Evolutionary conservation across 805 yeast species (phyloP), one percentile per base, ranked within the genome.

Genomic region (Candida vaughaniae): DNA sequence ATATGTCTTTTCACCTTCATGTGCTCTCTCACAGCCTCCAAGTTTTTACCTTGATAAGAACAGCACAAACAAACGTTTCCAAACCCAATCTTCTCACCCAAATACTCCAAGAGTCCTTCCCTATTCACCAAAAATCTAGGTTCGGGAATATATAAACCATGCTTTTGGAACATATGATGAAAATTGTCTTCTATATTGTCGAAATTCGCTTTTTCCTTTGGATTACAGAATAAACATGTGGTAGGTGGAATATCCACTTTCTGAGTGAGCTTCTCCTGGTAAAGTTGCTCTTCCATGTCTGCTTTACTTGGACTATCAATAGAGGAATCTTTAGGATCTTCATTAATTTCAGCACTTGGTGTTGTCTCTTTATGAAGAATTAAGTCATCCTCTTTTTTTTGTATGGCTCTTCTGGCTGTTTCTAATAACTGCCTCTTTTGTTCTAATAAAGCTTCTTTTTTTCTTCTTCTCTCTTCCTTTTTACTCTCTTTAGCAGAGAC

Each of bases 121-220:
- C 77, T 64, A 56, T 90, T 87, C 0, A 62, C 66, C 32, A 93
- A 68, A 51, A 77, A 89, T 11, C 77, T 71, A 43, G 71, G 66
- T 58, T 93, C 97, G 1, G 99, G 99, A 5, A 93, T 73, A 44
- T 83, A 93, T 29, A 93, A 69, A 1, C 98, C 98, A 59, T 85
- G 96, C 25, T 60, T 66, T 41, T 71, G 72, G 52, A 77, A 80
- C 95, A 93, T 84, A 58, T 93, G 96, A 19, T 69, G 71, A 20
- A 84, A 51, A 37, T 68, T 67, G 19, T 58, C 71, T 5, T 75
- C 78, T 12, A 71, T 46, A 17, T 60, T 53, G 9, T 47, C 54
- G 35, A 69, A 71, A 11, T 44, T 39, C 32, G 60, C 53, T 25
- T 63, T 55, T 19, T 51, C 45, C 28, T 62, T 66, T 8, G 60